Evolutionary conservation across 2,329 filamentous ascomycete species (phyloP).

Genomic region (Ophiostoma quercus): DNA sequence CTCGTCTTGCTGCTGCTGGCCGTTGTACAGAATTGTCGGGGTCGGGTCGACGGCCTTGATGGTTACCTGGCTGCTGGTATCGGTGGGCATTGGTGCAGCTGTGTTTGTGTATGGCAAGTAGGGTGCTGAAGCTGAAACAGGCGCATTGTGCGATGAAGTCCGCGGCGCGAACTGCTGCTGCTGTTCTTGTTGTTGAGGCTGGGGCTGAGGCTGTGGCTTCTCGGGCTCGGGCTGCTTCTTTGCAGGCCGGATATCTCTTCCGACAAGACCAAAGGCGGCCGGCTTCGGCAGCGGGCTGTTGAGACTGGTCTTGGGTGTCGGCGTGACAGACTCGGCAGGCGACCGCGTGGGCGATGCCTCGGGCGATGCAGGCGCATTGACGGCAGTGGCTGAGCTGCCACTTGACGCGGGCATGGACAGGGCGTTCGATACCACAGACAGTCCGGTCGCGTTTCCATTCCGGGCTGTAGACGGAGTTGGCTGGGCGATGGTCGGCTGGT

Average conservation of each 20-base stretch:
- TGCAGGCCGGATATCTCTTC: not conserved
- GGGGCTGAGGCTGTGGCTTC: not conserved
- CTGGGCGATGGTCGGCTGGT: not conserved
- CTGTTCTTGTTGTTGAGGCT: not conserved
- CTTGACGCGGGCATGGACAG: not conserved
- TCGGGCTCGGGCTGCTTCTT: not conserved
- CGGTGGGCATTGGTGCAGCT: not conserved
- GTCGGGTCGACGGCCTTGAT: not conserved
- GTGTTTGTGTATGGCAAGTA: not conserved
- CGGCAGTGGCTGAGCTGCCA: not conserved
- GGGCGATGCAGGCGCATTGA: not conserved
- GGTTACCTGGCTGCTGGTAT: not conserved
- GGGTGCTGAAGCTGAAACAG: conserved; percentile 1
- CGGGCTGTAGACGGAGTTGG: not conserved
- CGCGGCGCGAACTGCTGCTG: conserved; percentile 30
- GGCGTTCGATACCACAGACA: not conserved
- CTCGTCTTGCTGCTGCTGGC: conserved; percentile 1
- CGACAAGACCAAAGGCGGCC: not conserved
- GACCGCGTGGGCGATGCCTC: not conserved
- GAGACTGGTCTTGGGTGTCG: not conserved
- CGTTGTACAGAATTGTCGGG: not conserved
- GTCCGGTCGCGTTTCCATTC: not conserved
- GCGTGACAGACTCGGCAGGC: not conserved
- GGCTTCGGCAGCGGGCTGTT: conserved; percentile 1
- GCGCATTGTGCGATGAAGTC: conserved; percentile 31